These are phyloP conservation scores for Xanthoceras sorbifolium DNA, from an alignment of 345 rosid species.

Conservation along the genomic window DNA sequence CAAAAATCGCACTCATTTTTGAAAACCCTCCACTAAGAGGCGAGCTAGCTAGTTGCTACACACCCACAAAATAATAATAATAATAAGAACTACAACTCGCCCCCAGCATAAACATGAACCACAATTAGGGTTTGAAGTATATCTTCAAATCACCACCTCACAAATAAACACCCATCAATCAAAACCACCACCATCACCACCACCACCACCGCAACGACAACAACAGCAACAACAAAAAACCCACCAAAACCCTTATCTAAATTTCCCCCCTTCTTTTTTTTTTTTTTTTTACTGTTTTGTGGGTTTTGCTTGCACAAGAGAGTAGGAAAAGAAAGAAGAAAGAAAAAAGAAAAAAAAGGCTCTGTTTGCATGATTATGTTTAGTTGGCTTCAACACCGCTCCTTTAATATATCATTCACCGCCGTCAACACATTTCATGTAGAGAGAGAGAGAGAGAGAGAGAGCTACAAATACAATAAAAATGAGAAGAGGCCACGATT, in stretches of 20 bases:
- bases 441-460: neutral
- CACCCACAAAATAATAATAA: neutral
- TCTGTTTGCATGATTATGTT: neutral
- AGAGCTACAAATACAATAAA: neutral
- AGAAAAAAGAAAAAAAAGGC: no score
- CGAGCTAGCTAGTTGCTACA: no score
- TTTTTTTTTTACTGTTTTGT: neutral
- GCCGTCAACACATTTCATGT: neutral
- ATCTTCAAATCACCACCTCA: neutral
- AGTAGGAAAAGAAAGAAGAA: no score
- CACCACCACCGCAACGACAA: no score
- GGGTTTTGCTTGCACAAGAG: neutral
- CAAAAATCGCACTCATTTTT: neutral
- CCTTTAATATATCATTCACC: neutral
- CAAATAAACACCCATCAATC: no score
- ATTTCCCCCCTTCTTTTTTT: neutral
- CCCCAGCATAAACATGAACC: neutral
- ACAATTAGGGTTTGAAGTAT: slow-evolving; percentile 16
- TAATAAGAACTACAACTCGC: neutral
- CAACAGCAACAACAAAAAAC: no score
- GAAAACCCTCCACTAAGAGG: neutral
- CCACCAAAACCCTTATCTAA: neutral
- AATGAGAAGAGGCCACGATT: neutral
- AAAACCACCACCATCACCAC: no score
- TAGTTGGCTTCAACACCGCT: neutral